These are phyloP conservation scores for Tetrahymena thermophila DNA, from an alignment of 73 alveolate genomes.

Conservation along the genomic window DNA sequence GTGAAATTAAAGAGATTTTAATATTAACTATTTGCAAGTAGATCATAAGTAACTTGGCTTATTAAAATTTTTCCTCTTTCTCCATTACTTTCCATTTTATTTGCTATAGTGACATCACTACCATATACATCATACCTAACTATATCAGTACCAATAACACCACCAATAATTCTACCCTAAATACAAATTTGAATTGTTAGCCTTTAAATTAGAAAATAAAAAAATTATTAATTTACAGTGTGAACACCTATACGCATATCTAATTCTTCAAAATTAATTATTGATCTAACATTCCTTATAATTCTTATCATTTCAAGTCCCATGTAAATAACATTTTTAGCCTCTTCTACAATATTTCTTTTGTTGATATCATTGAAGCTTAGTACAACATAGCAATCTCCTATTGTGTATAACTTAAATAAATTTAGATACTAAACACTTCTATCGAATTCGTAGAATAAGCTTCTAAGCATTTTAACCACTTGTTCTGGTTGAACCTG, in stretches of 20 bases:
- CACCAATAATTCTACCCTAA: slow-evolving; percentile 51
- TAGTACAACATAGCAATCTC: slow-evolving; percentile 97
- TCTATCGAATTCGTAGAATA: slow-evolving; percentile 90
- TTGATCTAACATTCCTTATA: slow-evolving; percentile 77
- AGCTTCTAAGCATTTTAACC: slow-evolving; percentile 76
- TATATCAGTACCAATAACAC: slow-evolving; percentile 48
- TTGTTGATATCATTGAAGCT: slow-evolving; percentile 86
- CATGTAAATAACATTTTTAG: slow-evolving; percentile 82
- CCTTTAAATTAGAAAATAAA: not conserved
- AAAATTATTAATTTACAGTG: slow-evolving; percentile 45
- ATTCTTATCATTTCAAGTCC: slow-evolving; percentile 94
- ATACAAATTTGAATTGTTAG: not conserved
- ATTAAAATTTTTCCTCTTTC: slow-evolving; percentile 24
- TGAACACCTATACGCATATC: slow-evolving; percentile 94
- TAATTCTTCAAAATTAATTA: slow-evolving; percentile 58
- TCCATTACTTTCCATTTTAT: slow-evolving; percentile 61
- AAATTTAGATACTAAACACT: slow-evolving; percentile 80
- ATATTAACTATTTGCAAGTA: not conserved
- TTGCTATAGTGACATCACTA: slow-evolving; percentile 48
- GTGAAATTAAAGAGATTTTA: not conserved
- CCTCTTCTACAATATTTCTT: slow-evolving; percentile 90
- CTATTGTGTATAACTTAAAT: slow-evolving; percentile 94
- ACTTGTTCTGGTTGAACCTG: slow-evolving; percentile 86
- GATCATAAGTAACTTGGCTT: not conserved
- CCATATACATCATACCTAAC: slow-evolving; percentile 59